Conservation (phyloP, 2,329 filamentous ascomycete genomes). For the Waltergamsia citrina region DNA sequence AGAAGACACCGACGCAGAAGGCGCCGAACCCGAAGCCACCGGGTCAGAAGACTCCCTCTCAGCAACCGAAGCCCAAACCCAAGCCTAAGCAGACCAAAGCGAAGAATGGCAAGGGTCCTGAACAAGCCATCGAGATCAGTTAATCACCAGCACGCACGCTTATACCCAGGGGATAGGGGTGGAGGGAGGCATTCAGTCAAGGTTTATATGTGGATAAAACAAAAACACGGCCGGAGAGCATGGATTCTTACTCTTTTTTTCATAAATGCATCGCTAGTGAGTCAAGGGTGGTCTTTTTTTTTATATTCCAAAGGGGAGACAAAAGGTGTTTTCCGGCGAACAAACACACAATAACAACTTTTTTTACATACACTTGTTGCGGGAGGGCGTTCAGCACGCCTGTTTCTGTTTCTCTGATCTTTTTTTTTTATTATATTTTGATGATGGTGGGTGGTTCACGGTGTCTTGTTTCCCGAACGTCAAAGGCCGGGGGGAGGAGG, state of each 20-base stretch:
- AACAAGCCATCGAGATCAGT: slow-evolving; percentile 1
- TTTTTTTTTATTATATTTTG: no score
- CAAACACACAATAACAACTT: neutral
- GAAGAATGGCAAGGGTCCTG: neutral
- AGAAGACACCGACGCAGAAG: neutral
- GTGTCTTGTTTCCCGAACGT: neutral
- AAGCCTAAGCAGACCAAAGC: neutral
- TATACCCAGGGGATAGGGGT: no score
- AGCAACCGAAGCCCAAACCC: neutral
- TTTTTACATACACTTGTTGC: no score
- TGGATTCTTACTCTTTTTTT: neutral
- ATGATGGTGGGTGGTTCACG: neutral
- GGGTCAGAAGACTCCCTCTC: neutral
- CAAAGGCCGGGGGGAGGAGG: no score
- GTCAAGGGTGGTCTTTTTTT: neutral
- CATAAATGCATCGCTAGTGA: neutral
- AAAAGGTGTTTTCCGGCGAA: neutral
- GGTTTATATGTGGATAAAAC: no score
- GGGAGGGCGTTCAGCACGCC: no score
- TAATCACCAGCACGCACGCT: no score
- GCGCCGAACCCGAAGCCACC: no score
- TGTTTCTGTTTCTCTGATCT: no score
- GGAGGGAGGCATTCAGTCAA: no score
- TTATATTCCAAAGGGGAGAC: neutral
- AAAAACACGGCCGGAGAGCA: no score